phyloP scores from a whole-genome alignment of 2,329 filamentous ascomycete genomes.

The Alternaria alternata region DNA sequence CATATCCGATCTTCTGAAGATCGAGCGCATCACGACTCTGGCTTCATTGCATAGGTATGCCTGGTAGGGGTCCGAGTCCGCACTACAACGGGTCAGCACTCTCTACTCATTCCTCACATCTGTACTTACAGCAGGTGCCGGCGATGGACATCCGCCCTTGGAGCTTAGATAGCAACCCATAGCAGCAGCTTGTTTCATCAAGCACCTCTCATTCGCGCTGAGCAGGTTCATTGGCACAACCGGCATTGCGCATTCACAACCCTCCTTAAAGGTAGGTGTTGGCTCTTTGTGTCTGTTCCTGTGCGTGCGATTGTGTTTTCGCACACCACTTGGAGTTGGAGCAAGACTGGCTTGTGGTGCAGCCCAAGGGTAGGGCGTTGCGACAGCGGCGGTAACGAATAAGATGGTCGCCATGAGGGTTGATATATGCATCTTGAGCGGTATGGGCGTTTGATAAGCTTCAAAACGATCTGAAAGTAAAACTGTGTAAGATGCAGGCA shows the following conservation, averaged over 20 bases:
- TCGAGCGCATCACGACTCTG: background rate
- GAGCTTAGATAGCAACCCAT: slow-evolving; percentile 28
- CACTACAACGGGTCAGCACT: slow-evolving; percentile 14
- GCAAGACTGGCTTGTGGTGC: slow-evolving; percentile 17
- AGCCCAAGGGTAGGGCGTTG: slow-evolving; percentile 29
- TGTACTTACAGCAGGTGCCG: slow-evolving; percentile 25
- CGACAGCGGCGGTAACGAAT: slow-evolving; percentile 25
- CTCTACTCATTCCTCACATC: background rate
- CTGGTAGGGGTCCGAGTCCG: slow-evolving; percentile 21
- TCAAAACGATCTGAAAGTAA: background rate
- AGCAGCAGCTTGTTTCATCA: slow-evolving; percentile 24
- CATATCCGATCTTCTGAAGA: background rate
- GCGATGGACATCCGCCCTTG: slow-evolving; percentile 29
- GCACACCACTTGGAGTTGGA: background rate
- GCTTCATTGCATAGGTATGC: slow-evolving; percentile 1
- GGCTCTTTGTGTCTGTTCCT: slow-evolving; percentile 32
- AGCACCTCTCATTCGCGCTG: slow-evolving; percentile 30
- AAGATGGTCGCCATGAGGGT: slow-evolving; percentile 20
- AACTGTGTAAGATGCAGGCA: background rate
- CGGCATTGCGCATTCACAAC: slow-evolving; percentile 36
- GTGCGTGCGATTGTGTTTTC: slow-evolving; percentile 17
- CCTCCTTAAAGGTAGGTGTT: slow-evolving; percentile 36
- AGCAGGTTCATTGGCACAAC: slow-evolving; percentile 38
- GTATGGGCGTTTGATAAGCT: background rate
- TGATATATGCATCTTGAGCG: slow-evolving; percentile 29